Base-by-base conservation (phyloP, 352 stramenopile genomes). In the Phytophthora cajani region DNA sequence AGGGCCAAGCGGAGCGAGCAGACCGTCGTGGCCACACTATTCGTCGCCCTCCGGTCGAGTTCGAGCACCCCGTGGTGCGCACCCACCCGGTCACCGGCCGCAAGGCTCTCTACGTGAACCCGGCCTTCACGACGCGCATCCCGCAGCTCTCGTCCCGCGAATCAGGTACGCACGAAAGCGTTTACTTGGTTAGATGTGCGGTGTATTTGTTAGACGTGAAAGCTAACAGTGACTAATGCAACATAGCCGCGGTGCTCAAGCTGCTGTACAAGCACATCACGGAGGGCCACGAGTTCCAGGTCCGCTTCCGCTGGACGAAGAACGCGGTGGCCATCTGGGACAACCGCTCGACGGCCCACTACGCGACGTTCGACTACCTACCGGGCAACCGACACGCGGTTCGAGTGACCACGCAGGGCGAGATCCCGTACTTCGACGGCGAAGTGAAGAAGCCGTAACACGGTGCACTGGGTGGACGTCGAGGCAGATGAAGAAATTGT, bases 251-350 rank as follows among this genome's bases (percentile, higher is more conserved):
- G 44, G 44, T 51, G 8, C 44, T 51, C n/a, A 51, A 51, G 44
- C 11, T 51, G n/a, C 44, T 51, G 44, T 51, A 51, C 44, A 51
- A 51, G n/a, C 44, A 51, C 44, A 51, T 27, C n/a, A 51, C 44
- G 44, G 44, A 51, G 44, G 44, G 44, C 8, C 44, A 51, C n/a
- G 44, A 51, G 17, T 27, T 51, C 44, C 44, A 51, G 44, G 44
- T 51, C 8, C 44, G 44, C 44, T 51, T 51, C 8, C 44, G 44
- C 44, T 51, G 44, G 44, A 51, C 44, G n/a, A 51, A 51, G n/a
- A 51, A 51, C n/a, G 44, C 44, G 16, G 44, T 51, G 44, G 44
- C 44, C 17, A 51, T 51, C 44, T 51, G 44, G 44, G 44, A 51
- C 44, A 51, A 51, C 44, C 44, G 44, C 17, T 19, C 23, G 17